These are phyloP conservation scores for Diplocarpon mali DNA, from an alignment of 2,329 filamentous ascomycete species.

Conservation along the genomic window DNA sequence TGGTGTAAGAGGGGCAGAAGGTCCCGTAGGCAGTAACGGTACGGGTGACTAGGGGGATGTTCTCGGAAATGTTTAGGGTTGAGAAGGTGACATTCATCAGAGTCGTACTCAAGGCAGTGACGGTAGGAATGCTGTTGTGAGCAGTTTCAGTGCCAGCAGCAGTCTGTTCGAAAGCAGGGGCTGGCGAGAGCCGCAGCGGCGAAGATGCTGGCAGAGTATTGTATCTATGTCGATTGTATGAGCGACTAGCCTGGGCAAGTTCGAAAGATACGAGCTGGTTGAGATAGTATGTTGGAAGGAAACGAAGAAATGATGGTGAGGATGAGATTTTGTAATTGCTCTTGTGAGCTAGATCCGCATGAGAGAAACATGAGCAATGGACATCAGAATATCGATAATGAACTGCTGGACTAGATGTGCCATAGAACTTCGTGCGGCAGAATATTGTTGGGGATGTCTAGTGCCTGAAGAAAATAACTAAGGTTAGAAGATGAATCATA, in stretches of 20 bases:
- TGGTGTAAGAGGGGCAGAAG: conserved; percentile 9
- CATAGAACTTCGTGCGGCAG: no score
- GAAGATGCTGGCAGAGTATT: conserved; percentile 21
- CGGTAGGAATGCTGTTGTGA: not conserved
- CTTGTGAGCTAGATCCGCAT: not conserved
- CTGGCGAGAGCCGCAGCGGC: conserved; percentile 3
- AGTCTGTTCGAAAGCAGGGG: conserved; percentile 1
- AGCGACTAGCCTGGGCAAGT: conserved; percentile 9
- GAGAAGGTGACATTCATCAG: not conserved
- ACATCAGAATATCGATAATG: not conserved
- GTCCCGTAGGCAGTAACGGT: conserved; percentile 12
- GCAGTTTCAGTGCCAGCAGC: not conserved
- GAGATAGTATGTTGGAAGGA: not conserved
- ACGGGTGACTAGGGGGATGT: not conserved
- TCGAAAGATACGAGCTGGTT: not conserved
- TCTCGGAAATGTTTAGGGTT: not conserved
- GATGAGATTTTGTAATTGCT: not conserved
- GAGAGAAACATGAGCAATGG: not conserved
- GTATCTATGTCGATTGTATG: conserved; percentile 20
- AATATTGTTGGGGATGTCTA: no score
- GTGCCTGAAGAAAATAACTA: no score
- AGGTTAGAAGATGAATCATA: no score
- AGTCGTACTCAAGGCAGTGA: not conserved
- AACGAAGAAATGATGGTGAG: not conserved
- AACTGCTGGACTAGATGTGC: not conserved